A percentile compares a stretch with the other conserved stretches of the same genome.
These are phyloP conservation scores for Orobanche coerulescens DNA, from an alignment of 257 asterid genomes.

Conservation along the genomic window DNA sequence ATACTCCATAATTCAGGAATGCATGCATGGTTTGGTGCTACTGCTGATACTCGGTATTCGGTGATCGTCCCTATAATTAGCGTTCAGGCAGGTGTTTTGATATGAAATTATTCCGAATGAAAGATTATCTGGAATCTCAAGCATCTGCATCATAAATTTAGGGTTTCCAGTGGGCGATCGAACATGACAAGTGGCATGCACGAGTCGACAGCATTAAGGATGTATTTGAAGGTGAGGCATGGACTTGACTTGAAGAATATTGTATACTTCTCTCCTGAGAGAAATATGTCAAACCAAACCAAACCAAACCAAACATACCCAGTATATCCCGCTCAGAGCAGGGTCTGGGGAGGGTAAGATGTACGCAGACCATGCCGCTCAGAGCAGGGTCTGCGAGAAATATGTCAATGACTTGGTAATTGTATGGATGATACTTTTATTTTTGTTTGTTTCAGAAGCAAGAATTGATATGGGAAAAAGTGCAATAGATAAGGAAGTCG, in stretches of 20 bases:
- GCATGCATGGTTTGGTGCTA: conserved; percentile 97
- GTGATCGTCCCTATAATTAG: conserved; percentile 89
- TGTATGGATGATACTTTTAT: neutral
- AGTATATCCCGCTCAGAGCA: too few species aligned
- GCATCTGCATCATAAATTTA: conserved; percentile 9
- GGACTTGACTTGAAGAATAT: neutral
- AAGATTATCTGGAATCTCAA: conserved; percentile 13
- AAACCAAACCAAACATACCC: too few species aligned
- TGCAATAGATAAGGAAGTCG: conserved; percentile 65
- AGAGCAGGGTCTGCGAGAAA: too few species aligned
- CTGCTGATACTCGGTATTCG: conserved; percentile 73
- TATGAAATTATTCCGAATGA: neutral
- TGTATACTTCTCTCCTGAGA: too few species aligned
- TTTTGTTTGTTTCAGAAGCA: conserved; percentile 61
- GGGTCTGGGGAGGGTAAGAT: too few species aligned
- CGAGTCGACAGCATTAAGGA: conserved; percentile 81
- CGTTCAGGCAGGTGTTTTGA: conserved; percentile 54
- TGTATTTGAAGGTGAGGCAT: conserved; percentile 65
- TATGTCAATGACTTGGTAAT: neutral
- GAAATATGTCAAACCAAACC: too few species aligned
- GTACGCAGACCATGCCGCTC: too few species aligned
- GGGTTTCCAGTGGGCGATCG: conserved; percentile 97
- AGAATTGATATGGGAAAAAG: conserved; percentile 56
- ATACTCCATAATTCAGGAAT: conserved; percentile 50
- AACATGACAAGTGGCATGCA: conserved; percentile 79